Base-by-base conservation (phyloP, 1,284 basidiomycete species). In the Apiotrichum montevideense region DNA sequence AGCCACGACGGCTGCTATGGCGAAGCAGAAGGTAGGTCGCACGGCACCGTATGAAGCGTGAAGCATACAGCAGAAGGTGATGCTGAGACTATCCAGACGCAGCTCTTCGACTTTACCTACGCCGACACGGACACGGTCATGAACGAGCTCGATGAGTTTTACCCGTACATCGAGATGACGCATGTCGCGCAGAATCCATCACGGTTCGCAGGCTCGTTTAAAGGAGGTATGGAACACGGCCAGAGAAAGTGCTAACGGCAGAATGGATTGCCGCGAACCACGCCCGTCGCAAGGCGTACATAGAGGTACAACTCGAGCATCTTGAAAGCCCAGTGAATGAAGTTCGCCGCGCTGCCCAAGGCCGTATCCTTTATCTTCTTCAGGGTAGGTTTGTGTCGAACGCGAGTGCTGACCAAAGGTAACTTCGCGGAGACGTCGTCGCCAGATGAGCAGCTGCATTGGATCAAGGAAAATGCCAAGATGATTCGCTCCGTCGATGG, bases 91-190 rank as follows among this genome's bases (percentile, higher is more conserved):
- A 14, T 37, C 9, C 51, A 67, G 79, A 90, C 88, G 84, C 88
- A 84, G 37, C 84, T 84, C 66, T 94, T 88, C 74, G 90, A 92
- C 78, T 94, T 89, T 76, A 84, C 86, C 59, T 95, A 95, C 72
- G 89, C 93, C 65, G 95, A 98, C 72, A 90, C 95, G 68, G 92
- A 98, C 75, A 90, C 88, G 14, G 85, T 97, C 46, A 87, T 94
- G 81, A 89, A 90, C 67, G 96, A 98, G 76, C 87, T 99, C 47
- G 90, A 98, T 63, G 96, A 98, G 77, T 98, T 98, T 78, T 98
- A 96, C 77, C 92, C 92, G 33, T 98, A 97, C 77, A 87, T 95
- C 57, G 95, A 98, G 78, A 91, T 93, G 80, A 85, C 87, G 1
- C 88, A 93, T 72, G 85, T 94, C 13, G 84, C 85, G 3, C 90